phyloP scores from a whole-genome alignment of 2,329 filamentous ascomycete genomes.

The Gnomoniopsis sp. region DNA sequence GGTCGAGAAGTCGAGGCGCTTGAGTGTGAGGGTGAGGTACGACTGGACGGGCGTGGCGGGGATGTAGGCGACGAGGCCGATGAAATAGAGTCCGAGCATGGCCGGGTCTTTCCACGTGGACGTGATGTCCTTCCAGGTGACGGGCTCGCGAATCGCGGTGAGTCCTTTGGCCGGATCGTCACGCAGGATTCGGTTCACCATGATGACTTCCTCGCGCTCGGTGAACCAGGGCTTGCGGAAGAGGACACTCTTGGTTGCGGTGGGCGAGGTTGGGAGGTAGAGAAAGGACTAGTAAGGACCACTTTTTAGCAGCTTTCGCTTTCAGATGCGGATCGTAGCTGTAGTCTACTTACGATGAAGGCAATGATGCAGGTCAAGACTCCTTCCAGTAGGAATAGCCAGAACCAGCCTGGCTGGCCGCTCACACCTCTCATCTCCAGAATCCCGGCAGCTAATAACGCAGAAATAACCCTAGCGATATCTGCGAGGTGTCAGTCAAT shows the following conservation, averaged over 20 bases:
- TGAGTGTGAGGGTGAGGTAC: constrained; percentile 55
- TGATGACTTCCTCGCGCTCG: constrained; percentile 65
- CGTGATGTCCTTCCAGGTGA: constrained; percentile 40
- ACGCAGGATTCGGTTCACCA: constrained; percentile 58
- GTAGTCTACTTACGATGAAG: constrained; percentile 28
- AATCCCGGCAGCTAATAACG: constrained; percentile 42
- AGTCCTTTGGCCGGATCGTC: constrained; percentile 53
- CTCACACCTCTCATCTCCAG: constrained; percentile 47
- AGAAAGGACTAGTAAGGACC: constrained; percentile 41
- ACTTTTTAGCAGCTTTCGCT: neutral
- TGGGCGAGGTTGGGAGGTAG: constrained; percentile 63
- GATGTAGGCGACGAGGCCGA: constrained; percentile 47
- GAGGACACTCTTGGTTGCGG: constrained; percentile 58
- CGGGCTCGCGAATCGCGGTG: constrained; percentile 41
- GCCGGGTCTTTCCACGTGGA: constrained; percentile 41
- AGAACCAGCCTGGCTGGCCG: constrained; percentile 52
- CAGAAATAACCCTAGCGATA: constrained; percentile 41
- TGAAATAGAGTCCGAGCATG: constrained; percentile 48
- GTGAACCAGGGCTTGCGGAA: constrained; percentile 64
- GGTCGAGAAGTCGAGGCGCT: constrained; percentile 53
- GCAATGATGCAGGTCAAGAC: constrained; percentile 51
- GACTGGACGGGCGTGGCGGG: constrained; percentile 43
- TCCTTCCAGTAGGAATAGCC: constrained; percentile 44
- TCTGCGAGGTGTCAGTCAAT: constrained; percentile 22
- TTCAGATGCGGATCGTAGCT: neutral